These are phyloP conservation scores for Epichloe amarillans DNA, from an alignment of 2,329 filamentous ascomycete species.

Conservation along the genomic window DNA sequence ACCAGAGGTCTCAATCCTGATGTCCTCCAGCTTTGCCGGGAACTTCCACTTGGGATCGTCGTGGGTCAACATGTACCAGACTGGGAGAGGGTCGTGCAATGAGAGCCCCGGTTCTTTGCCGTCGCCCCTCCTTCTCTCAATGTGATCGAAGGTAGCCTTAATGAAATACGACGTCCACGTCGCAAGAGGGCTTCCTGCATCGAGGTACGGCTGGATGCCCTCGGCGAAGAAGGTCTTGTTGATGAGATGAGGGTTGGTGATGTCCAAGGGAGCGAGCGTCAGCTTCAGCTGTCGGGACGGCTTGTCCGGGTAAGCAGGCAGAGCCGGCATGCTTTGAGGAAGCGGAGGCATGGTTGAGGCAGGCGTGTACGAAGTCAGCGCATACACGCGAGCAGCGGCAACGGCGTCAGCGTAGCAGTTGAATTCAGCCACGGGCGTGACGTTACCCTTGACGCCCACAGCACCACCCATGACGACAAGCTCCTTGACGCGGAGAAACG, in stretches of 20 bases:
- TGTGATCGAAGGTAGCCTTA: conserved; percentile 54
- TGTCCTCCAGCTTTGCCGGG: conserved; percentile 55
- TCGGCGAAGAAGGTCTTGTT: conserved; percentile 44
- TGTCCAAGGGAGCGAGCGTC: conserved; percentile 62
- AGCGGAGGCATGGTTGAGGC: conserved; percentile 67
- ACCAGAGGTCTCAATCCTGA: conserved; percentile 76
- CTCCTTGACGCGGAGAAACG: conserved; percentile 80
- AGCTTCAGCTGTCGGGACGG: conserved; percentile 53
- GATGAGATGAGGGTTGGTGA: conserved; percentile 59
- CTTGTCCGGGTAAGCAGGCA: conserved; percentile 49
- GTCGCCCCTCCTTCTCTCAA: conserved; percentile 47
- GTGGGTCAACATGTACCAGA: conserved; percentile 63
- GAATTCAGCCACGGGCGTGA: conserved; percentile 80
- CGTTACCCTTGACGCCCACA: conserved; percentile 67
- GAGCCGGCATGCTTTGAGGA: conserved; percentile 32
- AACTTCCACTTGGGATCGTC: conserved; percentile 45
- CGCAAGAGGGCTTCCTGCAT: conserved; percentile 56
- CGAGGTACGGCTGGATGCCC: conserved; percentile 39
- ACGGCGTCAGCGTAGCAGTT: conserved; percentile 85
- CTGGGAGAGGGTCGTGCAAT: conserved; percentile 64
- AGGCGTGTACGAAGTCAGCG: conserved; percentile 61
- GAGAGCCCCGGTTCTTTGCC: conserved; percentile 46
- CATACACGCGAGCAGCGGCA: conserved; percentile 63
- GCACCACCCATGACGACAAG: conserved; percentile 93
- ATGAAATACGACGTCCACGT: conserved; percentile 63